Conservation (phyloP, 2,329 filamentous ascomycete species). For the Clonostachys rhizophaga region DNA sequence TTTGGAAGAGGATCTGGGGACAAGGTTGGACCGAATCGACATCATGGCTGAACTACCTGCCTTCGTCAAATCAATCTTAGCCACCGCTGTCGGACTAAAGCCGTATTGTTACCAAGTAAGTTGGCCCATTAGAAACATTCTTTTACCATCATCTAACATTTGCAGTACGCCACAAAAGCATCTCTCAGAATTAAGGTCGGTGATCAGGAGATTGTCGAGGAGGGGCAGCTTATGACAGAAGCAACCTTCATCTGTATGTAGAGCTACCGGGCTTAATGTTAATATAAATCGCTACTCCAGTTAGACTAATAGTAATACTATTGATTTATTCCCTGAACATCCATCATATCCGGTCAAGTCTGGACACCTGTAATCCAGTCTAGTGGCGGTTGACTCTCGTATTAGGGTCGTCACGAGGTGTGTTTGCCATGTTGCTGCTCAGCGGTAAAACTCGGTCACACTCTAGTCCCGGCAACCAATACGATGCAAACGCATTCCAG, state of each 20-base stretch:
- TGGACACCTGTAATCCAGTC: too few relatives aligned
- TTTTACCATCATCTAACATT: neutral
- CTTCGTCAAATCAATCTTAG: conserved; percentile 92
- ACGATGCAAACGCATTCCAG: too few relatives aligned
- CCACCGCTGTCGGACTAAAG: conserved; percentile 82
- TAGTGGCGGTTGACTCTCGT: too few relatives aligned
- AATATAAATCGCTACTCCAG: too few relatives aligned
- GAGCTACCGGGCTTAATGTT: too few relatives aligned
- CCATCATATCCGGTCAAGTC: too few relatives aligned
- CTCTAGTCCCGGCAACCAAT: too few relatives aligned
- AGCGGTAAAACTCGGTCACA: too few relatives aligned
- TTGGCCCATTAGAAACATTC: conserved; percentile 7
- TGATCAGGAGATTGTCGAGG: conserved; percentile 71
- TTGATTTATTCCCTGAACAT: too few relatives aligned
- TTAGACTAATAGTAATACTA: too few relatives aligned
- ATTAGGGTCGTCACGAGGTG: too few relatives aligned
- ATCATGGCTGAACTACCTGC: conserved; percentile 95
- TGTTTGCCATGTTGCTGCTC: too few relatives aligned
- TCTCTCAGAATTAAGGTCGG: conserved; percentile 81
- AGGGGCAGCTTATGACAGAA: conserved; percentile 78
- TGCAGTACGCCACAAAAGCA: conserved; percentile 66
- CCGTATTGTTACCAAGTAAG: conserved; percentile 95
- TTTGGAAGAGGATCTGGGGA: conserved; percentile 64
- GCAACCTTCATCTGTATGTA: conserved; percentile 83
- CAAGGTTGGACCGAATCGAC: conserved; percentile 73